Base-by-base conservation (phyloP, 2,329 filamentous ascomycete species). In the Alternaria gaisen region DNA sequence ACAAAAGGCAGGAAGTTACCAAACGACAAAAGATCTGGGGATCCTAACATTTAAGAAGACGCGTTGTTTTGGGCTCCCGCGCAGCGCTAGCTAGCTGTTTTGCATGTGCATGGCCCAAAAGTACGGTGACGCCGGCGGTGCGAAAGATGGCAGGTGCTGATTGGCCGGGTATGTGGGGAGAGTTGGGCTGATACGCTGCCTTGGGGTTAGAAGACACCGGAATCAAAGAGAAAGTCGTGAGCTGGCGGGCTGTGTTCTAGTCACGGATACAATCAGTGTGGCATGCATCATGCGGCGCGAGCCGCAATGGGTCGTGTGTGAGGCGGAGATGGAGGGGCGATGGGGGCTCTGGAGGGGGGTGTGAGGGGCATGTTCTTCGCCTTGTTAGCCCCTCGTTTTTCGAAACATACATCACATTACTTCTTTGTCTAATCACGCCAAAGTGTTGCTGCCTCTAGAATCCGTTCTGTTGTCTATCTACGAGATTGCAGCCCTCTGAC, bases 61-160 rank as follows among this genome's bases (percentile, higher is more conserved):
- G 65, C 65, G 50, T 63, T 68, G 66, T 63, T 68, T 75, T 71
- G 65, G 69, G 74, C 72, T 66, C 54, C 59, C 62, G 64, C 53
- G 58, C 65, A 67, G 65, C 68, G 58, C 58, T 66, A 70, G 67
- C 69, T 71, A 71, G 70, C 68, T 59, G 65, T 63, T 50, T 36
- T 72, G 72, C 71, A 70, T 77, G 28, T 56, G 74, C 66, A 69
- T 63, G 66, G 60, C 40, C 52, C 61, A 71, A 72, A 72, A 71
- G 71, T 72, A 66, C 70, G 71, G 74, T 75, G 73, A 71, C 72
- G 67, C 67, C 70, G 70, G 59, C 62, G 46, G 36, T 58, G 56
- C 41, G 59, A 62, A 61, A 56, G 71, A 69, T 73, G 69, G 75
- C 75, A 71, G 40, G 26, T 52, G 53, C 62, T 76, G 67, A 78